These are phyloP conservation scores for Collybia mongolica DNA, from an alignment of 768 basidiomycete species.

Conservation along the genomic window DNA sequence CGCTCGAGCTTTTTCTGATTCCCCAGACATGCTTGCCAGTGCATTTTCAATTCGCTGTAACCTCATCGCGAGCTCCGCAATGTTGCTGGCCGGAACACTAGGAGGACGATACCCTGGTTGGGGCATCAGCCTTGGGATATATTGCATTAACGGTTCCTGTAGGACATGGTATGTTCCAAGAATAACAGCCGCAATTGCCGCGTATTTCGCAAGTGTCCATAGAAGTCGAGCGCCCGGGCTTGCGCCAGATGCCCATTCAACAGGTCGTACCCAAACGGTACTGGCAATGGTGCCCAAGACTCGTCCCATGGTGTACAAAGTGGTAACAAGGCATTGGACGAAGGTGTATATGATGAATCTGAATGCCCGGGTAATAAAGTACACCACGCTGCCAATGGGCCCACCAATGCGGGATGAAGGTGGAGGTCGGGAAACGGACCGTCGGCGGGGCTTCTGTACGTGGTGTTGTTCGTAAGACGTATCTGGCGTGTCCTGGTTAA, in stretches of 20 bases:
- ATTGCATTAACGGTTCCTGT: constrained; percentile 29
- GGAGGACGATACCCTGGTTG: constrained; percentile 48
- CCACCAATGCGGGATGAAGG: constrained; percentile 40
- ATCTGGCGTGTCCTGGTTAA: constrained; percentile 16
- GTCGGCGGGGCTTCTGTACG: constrained; percentile 23
- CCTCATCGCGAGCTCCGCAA: constrained; percentile 63
- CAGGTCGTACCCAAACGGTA: constrained; percentile 33
- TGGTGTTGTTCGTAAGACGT: constrained; percentile 13
- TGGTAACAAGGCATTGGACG: constrained; percentile 29
- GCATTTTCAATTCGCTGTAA: constrained; percentile 63
- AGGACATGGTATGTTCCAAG: constrained; percentile 39
- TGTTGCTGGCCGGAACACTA: constrained; percentile 58
- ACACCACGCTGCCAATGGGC: constrained; percentile 38
- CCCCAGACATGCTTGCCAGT: constrained; percentile 56
- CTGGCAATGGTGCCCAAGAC: constrained; percentile 45
- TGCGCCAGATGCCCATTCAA: constrained; percentile 34
- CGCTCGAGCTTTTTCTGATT: constrained; percentile 47
- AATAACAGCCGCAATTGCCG: no score
- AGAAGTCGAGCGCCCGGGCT: constrained; percentile 24
- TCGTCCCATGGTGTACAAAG: constrained; percentile 47
- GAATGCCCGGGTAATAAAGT: constrained; percentile 23
- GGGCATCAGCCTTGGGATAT: constrained; percentile 30
- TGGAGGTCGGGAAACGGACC: constrained; percentile 27
- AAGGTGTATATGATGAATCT: constrained; percentile 19
- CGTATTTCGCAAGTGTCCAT: constrained; percentile 35